phyloP scores from a whole-genome alignment of 306 rosid genomes.

The Vigna angularis region DNA sequence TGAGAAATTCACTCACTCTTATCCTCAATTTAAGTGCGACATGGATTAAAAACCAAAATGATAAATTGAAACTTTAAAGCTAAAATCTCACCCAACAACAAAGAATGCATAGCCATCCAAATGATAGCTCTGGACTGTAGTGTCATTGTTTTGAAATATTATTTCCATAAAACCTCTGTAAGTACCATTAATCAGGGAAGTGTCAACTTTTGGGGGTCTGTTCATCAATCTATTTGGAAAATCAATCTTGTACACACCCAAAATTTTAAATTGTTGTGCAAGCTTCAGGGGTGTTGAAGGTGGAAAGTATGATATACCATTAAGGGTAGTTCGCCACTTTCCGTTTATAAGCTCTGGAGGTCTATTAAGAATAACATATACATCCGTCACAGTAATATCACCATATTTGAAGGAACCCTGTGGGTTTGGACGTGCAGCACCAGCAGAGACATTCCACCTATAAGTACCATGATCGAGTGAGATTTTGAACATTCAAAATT shows the following conservation, averaged over 20 bases:
- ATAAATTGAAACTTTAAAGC: slow-evolving; percentile 13
- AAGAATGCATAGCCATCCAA: slow-evolving; percentile 87
- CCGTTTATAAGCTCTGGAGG: slow-evolving; percentile 78
- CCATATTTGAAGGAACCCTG: slow-evolving; percentile 88
- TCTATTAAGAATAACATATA: slow-evolving; percentile 69
- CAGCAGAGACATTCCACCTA: slow-evolving; percentile 83
- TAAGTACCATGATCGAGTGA: slow-evolving; percentile 35
- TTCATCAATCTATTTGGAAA: slow-evolving; percentile 79
- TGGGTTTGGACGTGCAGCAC: slow-evolving; percentile 94
- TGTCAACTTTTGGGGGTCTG: slow-evolving; percentile 73
- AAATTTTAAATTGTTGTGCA: slow-evolving; percentile 76
- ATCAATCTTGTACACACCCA: slow-evolving; percentile 79
- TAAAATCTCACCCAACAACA: slow-evolving; percentile 79
- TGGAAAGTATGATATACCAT: slow-evolving; percentile 81
- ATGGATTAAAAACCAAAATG: neutral
- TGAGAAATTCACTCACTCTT: slow-evolving; percentile 30
- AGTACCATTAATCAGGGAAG: slow-evolving; percentile 82
- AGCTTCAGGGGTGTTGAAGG: slow-evolving; percentile 83
- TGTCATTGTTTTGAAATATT: slow-evolving; percentile 84
- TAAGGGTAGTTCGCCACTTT: slow-evolving; percentile 84
- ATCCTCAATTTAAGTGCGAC: slow-evolving; percentile 19
- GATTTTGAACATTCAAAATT: slow-evolving; percentile 31
- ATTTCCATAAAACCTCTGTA: slow-evolving; percentile 82
- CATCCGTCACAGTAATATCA: slow-evolving; percentile 74
- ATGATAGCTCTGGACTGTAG: slow-evolving; percentile 83